phyloP scores from a whole-genome alignment of 2,329 filamentous ascomycete genomes.

The Ceratocystis alfenasii region DNA sequence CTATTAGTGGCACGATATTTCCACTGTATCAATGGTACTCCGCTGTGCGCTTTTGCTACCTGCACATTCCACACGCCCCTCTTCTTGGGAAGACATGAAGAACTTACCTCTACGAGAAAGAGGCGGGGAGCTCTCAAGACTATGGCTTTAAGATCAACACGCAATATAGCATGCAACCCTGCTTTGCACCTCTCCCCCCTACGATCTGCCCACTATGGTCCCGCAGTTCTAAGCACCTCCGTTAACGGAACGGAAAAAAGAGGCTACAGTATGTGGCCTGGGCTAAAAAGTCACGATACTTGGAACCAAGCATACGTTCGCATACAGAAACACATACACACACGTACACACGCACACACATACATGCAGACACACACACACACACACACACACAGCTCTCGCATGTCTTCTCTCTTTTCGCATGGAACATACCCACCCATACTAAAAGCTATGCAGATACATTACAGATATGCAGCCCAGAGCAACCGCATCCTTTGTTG shows the following conservation, averaged over 20 bases:
- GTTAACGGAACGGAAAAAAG: neutral
- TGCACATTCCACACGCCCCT: neutral
- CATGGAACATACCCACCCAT: neutral
- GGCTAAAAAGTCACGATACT: conserved; percentile 3
- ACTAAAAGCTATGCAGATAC: neutral
- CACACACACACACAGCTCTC: neutral
- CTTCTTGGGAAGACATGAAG: neutral
- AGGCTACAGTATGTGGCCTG: neutral
- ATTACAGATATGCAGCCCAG: neutral
- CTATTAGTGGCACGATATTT: neutral
- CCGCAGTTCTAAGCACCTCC: neutral
- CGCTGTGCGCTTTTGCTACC: neutral
- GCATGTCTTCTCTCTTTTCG: neutral
- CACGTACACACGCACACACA: neutral
- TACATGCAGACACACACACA: neutral
- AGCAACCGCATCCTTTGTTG: conserved; percentile 8
- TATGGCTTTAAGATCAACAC: neutral
- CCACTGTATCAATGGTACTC: neutral
- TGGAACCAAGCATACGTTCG: neutral
- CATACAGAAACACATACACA: neutral
- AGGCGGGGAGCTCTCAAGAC: neutral
- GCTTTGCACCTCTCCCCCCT: neutral
- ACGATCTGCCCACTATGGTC: neutral
- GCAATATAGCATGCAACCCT: neutral
- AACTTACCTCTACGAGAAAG: neutral